Base-by-base conservation (phyloP, 139 green algal species). In the Ulvella scutata region DNA sequence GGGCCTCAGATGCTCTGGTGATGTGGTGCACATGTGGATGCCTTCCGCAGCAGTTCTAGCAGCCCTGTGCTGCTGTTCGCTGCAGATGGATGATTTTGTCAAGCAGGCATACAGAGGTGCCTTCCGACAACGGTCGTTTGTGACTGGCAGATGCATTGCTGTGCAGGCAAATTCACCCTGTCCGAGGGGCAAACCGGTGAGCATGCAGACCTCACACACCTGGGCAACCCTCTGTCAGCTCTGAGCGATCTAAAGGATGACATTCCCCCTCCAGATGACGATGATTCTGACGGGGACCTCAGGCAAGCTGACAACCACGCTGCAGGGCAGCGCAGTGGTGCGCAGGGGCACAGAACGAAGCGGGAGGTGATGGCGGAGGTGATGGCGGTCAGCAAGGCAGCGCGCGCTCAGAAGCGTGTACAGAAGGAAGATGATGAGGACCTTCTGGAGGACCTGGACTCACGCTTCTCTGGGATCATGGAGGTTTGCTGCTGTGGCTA, bases 361-460 rank as follows among this genome's bases (percentile, higher is more conserved):
- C 78, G 79, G n/a, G 87, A 98, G 87, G 84, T 97, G 4, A 98
- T 98, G 94, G 91, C 94, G 76, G 94, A 98, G 87, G 80, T 98
- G 43, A 97, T 98, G 36, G 90, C 90, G 38, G 97, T 97, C 85
- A 94, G 86, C 84, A 97, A 97, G 81, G 77, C 77, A 3, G 84
- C 79, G 83, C 90, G 91, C 76, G 90, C 90, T 4, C 75, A 86
- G 67, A 89, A 87, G 76, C 76, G 83, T 26, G 80, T 89, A 77
- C 87, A 97, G 83, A 87, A 87, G 72, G 94, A 98, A 74, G 90
- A 91, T 62, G 94, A 97, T 82, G 81, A 92, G 79, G 80, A 85
- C 2, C 82, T 84, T 33, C 87, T 88, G 43, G 87, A 91, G 6
- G 67, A 81, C 34, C 87, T 98, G 72, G 91, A 98, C 80, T 74